Evolutionary conservation across 176 grass and related monocot genomes (phyloP).

Genomic region (Eragrostis curvula): DNA sequence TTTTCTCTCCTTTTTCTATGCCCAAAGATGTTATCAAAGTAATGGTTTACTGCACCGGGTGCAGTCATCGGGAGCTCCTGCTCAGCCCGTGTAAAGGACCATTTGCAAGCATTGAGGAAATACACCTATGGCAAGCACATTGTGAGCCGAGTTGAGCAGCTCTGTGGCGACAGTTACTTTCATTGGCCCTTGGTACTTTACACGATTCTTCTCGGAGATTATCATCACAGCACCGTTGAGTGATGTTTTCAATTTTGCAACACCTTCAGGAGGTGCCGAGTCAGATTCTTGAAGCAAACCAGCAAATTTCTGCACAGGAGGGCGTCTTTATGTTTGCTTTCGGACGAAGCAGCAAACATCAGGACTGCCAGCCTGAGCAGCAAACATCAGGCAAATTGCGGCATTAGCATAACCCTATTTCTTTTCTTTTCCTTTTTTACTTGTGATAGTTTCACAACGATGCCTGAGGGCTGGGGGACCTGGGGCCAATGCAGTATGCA

Average conservation of each 20-base stretch:
- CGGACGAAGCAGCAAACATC: too few relatives aligned
- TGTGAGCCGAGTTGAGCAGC: conserved; percentile 75
- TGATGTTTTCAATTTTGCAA: not conserved
- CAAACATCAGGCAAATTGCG: too few relatives aligned
- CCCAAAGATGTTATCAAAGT: too few relatives aligned
- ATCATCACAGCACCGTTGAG: not conserved
- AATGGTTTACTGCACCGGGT: too few relatives aligned
- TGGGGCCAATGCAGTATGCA: conserved; percentile 6
- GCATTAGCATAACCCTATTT: too few relatives aligned
- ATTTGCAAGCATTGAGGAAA: conserved; percentile 73
- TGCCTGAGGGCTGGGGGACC: not conserved
- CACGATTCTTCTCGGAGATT: not conserved
- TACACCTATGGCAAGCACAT: conserved; percentile 96
- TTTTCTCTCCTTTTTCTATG: too few relatives aligned
- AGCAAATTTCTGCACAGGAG: not conserved
- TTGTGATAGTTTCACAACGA: conserved; percentile 15
- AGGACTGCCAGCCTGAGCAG: too few relatives aligned
- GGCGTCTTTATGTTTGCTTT: not conserved
- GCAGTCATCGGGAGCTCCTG: conserved; percentile 73
- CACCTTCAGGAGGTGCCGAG: conserved; percentile 41
- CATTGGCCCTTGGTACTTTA: not conserved
- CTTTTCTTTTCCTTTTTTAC: not conserved
- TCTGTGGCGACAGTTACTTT: conserved; percentile 63
- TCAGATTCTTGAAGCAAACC: conserved; percentile 28
- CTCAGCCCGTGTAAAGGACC: conserved; percentile 68